These are phyloP conservation scores for Ambrosia hybrid DNA, from an alignment of 140 eudicot genomes.

Conservation along the genomic window DNA sequence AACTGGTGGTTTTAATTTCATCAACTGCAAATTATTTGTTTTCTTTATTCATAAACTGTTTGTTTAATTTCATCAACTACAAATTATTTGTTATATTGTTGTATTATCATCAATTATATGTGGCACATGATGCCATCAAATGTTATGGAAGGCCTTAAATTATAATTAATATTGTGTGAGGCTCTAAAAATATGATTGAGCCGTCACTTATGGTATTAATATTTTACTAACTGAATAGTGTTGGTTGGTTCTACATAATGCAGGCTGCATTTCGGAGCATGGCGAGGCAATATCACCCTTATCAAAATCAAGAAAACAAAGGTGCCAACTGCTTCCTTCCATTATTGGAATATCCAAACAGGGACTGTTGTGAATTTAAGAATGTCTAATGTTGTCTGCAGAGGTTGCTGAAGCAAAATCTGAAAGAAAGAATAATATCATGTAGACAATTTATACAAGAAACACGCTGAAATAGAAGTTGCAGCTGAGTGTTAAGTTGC, in stretches of 20 bases:
- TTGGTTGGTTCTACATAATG: constrained; percentile 12
- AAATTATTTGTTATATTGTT: neutral
- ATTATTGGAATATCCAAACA: neutral
- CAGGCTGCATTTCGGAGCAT: constrained; percentile 92
- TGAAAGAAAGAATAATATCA: constrained; percentile 56
- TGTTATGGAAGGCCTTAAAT: too few species aligned
- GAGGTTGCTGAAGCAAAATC: constrained; percentile 82
- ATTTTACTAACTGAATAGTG: neutral
- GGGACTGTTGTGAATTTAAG: neutral
- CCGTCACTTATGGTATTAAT: too few species aligned
- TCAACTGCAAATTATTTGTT: too few species aligned
- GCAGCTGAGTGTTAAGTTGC: too few species aligned
- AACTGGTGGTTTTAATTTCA: too few species aligned
- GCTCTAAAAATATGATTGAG: neutral
- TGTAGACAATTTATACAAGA: constrained; percentile 4
- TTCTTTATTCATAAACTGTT: neutral
- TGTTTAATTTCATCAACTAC: neutral
- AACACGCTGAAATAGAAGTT: too few species aligned
- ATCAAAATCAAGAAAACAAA: constrained; percentile 86
- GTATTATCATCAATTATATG: neutral
- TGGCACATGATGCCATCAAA: too few species aligned
- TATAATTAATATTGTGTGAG: too few species aligned
- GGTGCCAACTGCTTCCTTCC: constrained; percentile 33
- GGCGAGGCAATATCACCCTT: constrained; percentile 90
- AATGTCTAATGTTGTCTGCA: constrained; percentile 20